phyloP scores from a whole-genome alignment of 345 rosid genomes.

The Syzygium aqueum region DNA sequence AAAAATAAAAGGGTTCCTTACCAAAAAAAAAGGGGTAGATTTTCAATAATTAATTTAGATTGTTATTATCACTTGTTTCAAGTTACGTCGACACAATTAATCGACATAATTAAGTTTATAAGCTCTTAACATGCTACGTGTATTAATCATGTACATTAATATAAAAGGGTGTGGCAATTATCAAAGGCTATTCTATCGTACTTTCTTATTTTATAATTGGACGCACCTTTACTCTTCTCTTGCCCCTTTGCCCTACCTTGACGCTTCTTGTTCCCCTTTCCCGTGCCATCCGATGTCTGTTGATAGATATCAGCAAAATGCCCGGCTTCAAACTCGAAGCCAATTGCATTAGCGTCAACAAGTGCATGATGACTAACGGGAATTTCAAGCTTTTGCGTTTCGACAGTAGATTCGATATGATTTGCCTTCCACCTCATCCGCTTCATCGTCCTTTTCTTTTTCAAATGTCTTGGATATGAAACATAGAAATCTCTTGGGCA shows the following conservation, averaged over 20 bases:
- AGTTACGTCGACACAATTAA: too few relatives aligned
- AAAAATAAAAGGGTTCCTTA: not conserved
- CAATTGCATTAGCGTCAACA: not conserved
- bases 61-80: not conserved
- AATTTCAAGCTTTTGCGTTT: not conserved
- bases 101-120: not conserved
- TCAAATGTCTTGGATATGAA: not conserved
- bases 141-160: not conserved
- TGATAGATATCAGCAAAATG: not conserved
- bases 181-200: not conserved
- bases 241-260: not conserved
- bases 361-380: not conserved
- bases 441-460: slow-evolving; percentile 9
- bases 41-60: not conserved
- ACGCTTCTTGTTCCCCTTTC: not conserved
- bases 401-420: not conserved
- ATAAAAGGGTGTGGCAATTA: not conserved
- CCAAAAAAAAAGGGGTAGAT: too few relatives aligned
- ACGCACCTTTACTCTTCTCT: not conserved
- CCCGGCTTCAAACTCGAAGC: not conserved
- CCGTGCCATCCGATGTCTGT: not conserved
- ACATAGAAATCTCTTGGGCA: not conserved
- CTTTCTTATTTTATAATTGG: not conserved
- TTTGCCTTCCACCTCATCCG: not conserved
- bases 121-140: not conserved